A percentile compares a stretch with the other conserved stretches of the same genome.
These are phyloP conservation scores for Jatropha multifida DNA, from an alignment of 441 rosid genomes.

Conservation along the genomic window DNA sequence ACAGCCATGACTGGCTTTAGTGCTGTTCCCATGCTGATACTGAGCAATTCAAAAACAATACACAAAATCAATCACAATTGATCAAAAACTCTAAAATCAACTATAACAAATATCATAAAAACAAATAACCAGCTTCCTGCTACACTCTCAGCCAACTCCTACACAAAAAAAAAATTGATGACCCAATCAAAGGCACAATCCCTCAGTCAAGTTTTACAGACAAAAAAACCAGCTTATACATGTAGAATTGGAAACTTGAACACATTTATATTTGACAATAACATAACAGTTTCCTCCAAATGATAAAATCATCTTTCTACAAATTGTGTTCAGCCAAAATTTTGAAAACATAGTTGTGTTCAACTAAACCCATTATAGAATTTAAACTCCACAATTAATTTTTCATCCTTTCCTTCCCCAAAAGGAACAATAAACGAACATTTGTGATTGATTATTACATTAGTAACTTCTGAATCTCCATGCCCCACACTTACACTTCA, in stretches of 20 bases:
- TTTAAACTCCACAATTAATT: background rate
- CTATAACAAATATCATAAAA: background rate
- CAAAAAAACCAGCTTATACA: background rate
- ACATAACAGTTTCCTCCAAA: background rate
- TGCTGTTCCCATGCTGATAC: constrained; percentile 47
- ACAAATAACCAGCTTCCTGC: background rate
- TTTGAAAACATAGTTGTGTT: background rate
- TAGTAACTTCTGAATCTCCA: too few relatives aligned
- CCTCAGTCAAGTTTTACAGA: background rate
- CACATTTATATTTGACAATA: background rate
- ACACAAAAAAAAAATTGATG: background rate
- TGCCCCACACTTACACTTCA: background rate
- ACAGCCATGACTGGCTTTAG: constrained; percentile 23
- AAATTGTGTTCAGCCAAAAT: background rate
- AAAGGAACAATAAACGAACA: background rate
- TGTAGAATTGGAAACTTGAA: background rate
- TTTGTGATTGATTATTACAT: too few relatives aligned
- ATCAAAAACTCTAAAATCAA: background rate
- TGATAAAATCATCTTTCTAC: background rate
- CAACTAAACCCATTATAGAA: background rate
- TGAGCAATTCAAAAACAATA: constrained; percentile 4
- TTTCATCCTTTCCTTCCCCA: background rate
- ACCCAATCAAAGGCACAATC: background rate
- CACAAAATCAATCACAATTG: background rate
- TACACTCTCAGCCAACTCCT: background rate